Conservation (phyloP, 768 basidiomycete genomes). For the Scleroderma bovista region DNA sequence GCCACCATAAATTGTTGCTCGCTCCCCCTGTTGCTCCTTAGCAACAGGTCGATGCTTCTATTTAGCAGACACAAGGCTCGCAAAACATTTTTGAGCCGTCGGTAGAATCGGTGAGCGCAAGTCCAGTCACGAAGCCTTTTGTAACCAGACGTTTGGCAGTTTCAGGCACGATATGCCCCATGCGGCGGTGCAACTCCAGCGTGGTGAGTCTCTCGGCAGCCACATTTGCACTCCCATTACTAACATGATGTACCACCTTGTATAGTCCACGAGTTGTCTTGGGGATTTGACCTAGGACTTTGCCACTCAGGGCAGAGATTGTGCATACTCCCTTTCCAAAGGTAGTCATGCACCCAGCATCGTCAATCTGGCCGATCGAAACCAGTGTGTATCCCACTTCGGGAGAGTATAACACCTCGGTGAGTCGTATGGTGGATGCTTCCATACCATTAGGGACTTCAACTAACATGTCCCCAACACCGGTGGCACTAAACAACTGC, state of each 20-base stretch:
- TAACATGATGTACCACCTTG: background rate
- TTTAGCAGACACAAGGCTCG: background rate
- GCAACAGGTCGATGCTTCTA: background rate
- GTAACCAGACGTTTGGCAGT: background rate
- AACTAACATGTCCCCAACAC: background rate
- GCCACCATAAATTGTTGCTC: background rate
- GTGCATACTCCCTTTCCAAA: background rate
- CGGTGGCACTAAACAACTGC: background rate
- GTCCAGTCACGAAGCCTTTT: background rate
- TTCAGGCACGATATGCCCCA: constrained; percentile 27
- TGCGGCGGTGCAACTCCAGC: constrained; percentile 21
- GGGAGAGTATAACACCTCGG: background rate
- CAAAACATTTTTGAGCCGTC: background rate
- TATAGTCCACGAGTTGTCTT: background rate
- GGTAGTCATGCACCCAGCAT: background rate
- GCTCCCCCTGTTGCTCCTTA: background rate
- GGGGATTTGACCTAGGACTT: background rate
- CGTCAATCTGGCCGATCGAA: background rate
- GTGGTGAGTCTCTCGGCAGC: constrained; percentile 15
- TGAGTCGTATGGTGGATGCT: background rate
- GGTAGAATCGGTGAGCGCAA: background rate
- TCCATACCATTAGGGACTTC: constrained; percentile 7
- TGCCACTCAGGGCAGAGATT: background rate
- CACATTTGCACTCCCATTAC: background rate
- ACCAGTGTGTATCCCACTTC: background rate